Evolutionary conservation across 352 stramenopile genomes (phyloP), one percentile per base, ranked within the genome.

Genomic region (Globisporangium orthogonon): DNA sequence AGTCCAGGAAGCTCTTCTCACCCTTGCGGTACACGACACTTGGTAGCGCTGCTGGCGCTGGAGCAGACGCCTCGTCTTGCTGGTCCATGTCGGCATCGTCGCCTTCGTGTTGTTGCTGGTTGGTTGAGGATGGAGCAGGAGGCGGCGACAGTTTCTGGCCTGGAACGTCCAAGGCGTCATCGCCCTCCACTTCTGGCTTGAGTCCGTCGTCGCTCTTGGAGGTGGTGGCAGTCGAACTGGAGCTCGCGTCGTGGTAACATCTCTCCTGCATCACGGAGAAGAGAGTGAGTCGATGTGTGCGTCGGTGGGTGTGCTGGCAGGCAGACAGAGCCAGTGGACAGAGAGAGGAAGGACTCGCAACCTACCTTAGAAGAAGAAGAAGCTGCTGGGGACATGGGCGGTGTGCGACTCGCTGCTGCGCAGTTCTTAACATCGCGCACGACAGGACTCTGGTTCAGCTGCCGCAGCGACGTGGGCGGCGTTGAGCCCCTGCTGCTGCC

Each of bases 1-100:
- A 94, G 43, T 87, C 78, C n/a, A 92, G 52, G 45, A 87, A 90
- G 50, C 76, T 88, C 67, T 89, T 89, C 46, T 91, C 78, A 28
- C 76, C 82, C 56, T 86, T 84, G n/a, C 76, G 78, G 53, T 84
- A 82, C 41, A 71, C 76, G 57, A 85, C 70, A 10, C 58, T 73
- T 13, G 67, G 71, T 5, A 41, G 49, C 2, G 49, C 31, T 15
- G 59, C 28, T 10, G 30, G n/a, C 15, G 58, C 14, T 9, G 23
- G 23, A 23, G 56, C 47, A 9, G 58, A 15, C 13, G 31, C 37
- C 11, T 44, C n/a, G 4, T 29, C 3, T n/a, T 39, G 39, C 30
- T 52, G 39, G 29, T 51, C 9, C n/a, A 39, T 31, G 29, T 11
- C 35, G 28, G 29, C 33, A 1, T 54, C 35, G 49, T 43, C 30